Evolutionary conservation across 495 filamentous ascomycete genomes (phyloP).

Genomic region (Penicillium simplicissimum): DNA sequence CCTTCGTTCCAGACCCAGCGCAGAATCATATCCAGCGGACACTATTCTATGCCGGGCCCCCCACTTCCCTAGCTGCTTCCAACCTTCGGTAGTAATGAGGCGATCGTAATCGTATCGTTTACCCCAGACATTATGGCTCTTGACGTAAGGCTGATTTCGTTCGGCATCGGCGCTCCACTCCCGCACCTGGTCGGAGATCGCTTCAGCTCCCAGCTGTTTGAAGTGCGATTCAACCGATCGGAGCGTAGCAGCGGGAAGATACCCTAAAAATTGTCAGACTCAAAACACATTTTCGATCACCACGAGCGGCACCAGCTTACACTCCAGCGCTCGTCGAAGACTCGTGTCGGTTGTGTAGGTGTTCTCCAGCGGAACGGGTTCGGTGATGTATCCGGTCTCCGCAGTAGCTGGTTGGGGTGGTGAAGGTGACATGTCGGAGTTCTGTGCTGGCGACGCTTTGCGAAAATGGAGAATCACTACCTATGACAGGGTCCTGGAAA

Average conservation of each 20-base stretch:
- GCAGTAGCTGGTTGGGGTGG: conserved; percentile 32
- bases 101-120: conserved; percentile 40
- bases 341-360: conserved; percentile 37
- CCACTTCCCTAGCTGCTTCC: conserved; percentile 42
- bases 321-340: conserved; percentile 29
- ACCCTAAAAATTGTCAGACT: conserved; percentile 27
- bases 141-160: conserved; percentile 39
- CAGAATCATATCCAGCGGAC: conserved; percentile 39
- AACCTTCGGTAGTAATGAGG: conserved; percentile 44
- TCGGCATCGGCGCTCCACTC: conserved; percentile 43
- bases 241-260: conserved; percentile 27
- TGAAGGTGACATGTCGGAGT: conserved; percentile 46
- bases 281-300: not conserved
- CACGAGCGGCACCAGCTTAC: conserved; percentile 13
- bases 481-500: not conserved
- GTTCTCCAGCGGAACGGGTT: conserved; percentile 31
- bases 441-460: not conserved
- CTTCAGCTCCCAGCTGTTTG: conserved; percentile 34
- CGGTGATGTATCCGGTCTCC: conserved; percentile 35
- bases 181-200: conserved; percentile 31
- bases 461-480: not conserved
- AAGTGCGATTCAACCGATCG: conserved; percentile 26
- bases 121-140: conserved; percentile 42
- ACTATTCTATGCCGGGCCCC: conserved; percentile 40
- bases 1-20: conserved; percentile 39